A percentile compares a stretch with the other conserved stretches of the same genome.
phyloP scores from a whole-genome alignment of 768 basidiomycete species.

The Rhizopogon vinicolor region DNA sequence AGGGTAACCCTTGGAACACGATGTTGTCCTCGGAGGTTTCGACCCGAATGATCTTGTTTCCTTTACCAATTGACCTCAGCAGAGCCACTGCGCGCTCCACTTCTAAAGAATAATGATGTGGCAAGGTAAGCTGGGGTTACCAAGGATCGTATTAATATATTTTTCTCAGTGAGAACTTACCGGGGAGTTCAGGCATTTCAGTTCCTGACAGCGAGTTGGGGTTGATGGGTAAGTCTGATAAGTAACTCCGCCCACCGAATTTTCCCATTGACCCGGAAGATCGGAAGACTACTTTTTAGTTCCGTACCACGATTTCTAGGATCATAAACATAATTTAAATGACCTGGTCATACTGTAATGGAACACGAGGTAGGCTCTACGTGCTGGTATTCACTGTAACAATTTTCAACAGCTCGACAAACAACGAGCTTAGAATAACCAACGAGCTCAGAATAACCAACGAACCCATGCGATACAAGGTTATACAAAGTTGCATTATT shows the following conservation, averaged over 20 bases:
- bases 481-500: not conserved
- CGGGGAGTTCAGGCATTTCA: constrained; percentile 54
- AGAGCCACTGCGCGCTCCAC: constrained; percentile 65
- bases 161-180: constrained; percentile 20
- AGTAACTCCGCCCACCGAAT: no score
- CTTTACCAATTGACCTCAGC: constrained; percentile 45
- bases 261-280: no score
- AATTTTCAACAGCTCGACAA: not conserved
- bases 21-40: constrained; percentile 57
- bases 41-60: constrained; percentile 50
- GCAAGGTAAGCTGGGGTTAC: not conserved
- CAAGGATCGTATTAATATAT: no score
- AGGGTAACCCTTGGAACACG: constrained; percentile 50
- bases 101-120: constrained; percentile 34
- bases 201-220: not conserved
- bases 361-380: no score
- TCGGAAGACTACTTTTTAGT: no score
- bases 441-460: not conserved
- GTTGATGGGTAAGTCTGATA: no score
- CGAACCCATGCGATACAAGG: no score
- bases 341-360: no score
- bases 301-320: no score
- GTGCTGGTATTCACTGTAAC: not conserved
- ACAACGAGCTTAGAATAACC: not conserved
- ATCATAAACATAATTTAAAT: no score